Evolutionary conservation across 176 grass and related monocot species (phyloP), one percentile per base, ranked within the genome.

Genomic region (Lolium perenne): DNA sequence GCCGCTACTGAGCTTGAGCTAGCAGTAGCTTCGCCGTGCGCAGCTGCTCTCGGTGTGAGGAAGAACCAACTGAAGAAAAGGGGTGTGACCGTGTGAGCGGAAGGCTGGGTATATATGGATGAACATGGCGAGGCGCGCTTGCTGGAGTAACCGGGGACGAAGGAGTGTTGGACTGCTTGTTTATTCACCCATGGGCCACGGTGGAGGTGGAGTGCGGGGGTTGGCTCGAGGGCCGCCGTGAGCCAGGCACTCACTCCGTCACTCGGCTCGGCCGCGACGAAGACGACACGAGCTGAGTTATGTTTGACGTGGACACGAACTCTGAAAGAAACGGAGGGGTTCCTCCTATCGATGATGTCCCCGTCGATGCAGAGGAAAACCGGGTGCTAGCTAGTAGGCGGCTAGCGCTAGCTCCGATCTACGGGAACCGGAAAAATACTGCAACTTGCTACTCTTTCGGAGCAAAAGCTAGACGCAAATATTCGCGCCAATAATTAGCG

Each of bases 101-200:
- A 41, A 26, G 62, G 38, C 3, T 1, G 40, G 40, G 55, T 88
- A 45, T 89, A 79, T 84, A 89, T 84, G 16, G 75, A 43, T 11
- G 47, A 23, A 17, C 20, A 43, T 15, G 72, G 25, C 10, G 3
- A 22, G 13, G 35, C 6, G 8, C 46, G 5, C 41, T 1, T 57
- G 16, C 7, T 23, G 14, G 32, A 35, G 32, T 35, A 35, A 35
- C 32, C 32, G 32, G 32, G 32, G 32, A 35, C 32, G 32, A 35
- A 35, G 55, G 4, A 20, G 64, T 17, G 16, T 63, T 61, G 1
- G 50, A 48, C 26, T 1, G 26, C 26, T 57, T n/a, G 17, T 47
- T 26, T 43, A 18, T 58, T 71, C 9, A 0, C 10, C 16, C 22
- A 15, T 49, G 59, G 21, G 40, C 82, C 41, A 49, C 54, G 61